These are phyloP conservation scores for Chaetomium globosum DNA, from an alignment of 2,329 filamentous ascomycete genomes.

Conservation along the genomic window DNA sequence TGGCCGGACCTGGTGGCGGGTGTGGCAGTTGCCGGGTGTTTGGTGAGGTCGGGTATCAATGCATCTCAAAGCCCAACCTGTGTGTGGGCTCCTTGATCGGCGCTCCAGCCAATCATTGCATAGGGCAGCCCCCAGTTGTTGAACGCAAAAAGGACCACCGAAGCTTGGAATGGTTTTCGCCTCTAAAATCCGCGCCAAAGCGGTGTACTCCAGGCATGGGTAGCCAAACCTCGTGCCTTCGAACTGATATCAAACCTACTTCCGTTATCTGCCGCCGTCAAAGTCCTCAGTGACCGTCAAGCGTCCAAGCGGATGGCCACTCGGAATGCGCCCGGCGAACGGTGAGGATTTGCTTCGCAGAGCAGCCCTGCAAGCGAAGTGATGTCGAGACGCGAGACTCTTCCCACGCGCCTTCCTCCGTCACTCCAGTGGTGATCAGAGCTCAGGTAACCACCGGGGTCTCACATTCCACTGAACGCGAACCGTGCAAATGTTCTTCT, in stretches of 20 bases:
- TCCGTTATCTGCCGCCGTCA: slow-evolving; percentile 7
- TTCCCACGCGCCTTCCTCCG: neutral
- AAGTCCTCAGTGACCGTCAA: neutral
- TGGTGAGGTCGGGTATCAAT: slow-evolving; percentile 50
- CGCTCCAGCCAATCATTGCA: slow-evolving; percentile 40
- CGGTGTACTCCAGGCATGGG: slow-evolving; percentile 2
- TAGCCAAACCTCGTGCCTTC: neutral
- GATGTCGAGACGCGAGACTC: neutral
- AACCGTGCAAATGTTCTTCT: neutral
- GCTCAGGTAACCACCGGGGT: neutral
- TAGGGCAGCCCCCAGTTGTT: slow-evolving; percentile 13
- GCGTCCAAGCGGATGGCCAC: neutral
- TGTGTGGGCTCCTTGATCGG: slow-evolving; percentile 17
- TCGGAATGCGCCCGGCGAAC: neutral
- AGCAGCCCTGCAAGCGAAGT: neutral
- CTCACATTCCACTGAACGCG: neutral
- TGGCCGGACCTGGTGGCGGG: slow-evolving; percentile 19
- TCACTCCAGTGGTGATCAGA: neutral
- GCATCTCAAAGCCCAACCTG: slow-evolving; percentile 46
- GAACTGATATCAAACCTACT: slow-evolving; percentile 1
- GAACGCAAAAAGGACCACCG: slow-evolving; percentile 16
- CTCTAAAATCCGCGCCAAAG: neutral
- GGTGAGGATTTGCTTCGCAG: neutral
- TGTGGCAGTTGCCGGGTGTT: slow-evolving; percentile 25
- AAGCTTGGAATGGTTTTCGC: neutral